Evolutionary conservation across 1,284 basidiomycete species (phyloP).

Genomic region (Fomitopsis palustris): DNA sequence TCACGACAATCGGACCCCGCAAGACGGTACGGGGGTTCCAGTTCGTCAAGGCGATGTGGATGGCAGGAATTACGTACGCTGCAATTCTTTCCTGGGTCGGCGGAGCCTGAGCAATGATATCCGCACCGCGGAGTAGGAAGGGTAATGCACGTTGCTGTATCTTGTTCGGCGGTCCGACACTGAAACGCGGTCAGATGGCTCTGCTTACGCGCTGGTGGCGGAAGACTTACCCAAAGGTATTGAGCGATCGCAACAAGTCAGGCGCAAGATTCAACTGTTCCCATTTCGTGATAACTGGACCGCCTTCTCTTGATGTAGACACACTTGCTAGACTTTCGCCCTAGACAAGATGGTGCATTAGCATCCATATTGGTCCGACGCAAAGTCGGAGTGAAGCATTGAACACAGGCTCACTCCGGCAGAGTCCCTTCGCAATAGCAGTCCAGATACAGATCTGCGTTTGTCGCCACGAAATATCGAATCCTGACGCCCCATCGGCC

Average conservation of each 20-base stretch:
- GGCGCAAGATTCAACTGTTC: constrained; percentile 87
- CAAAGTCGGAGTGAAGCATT: not conserved
- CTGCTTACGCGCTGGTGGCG: constrained; percentile 4
- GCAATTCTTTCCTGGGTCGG: constrained; percentile 98
- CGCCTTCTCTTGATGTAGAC: constrained; percentile 59
- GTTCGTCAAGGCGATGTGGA: constrained; percentile 78
- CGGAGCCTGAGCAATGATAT: constrained; percentile 97
- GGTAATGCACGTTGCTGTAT: constrained; percentile 96
- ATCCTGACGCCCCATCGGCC: constrained; percentile 29
- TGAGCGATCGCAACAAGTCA: constrained; percentile 85
- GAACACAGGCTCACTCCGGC: constrained; percentile 42
- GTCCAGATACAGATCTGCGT: constrained; percentile 66
- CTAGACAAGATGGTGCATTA: constrained; percentile 40
- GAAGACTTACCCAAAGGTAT: constrained; percentile 83
- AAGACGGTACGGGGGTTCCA: constrained; percentile 49
- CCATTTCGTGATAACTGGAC: constrained; percentile 94
- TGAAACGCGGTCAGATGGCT: constrained; percentile 30
- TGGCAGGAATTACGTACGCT: constrained; percentile 92
- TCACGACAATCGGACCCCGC: constrained; percentile 83
- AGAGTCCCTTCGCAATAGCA: constrained; percentile 73
- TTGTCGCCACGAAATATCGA: constrained; percentile 48
- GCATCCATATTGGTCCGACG: not conserved
- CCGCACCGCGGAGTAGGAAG: constrained; percentile 89
- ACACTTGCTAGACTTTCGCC: constrained; percentile 50
- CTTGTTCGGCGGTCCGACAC: constrained; percentile 96